Conservation (phyloP, 768 basidiomycete species). For the Tylopilus balloui region DNA sequence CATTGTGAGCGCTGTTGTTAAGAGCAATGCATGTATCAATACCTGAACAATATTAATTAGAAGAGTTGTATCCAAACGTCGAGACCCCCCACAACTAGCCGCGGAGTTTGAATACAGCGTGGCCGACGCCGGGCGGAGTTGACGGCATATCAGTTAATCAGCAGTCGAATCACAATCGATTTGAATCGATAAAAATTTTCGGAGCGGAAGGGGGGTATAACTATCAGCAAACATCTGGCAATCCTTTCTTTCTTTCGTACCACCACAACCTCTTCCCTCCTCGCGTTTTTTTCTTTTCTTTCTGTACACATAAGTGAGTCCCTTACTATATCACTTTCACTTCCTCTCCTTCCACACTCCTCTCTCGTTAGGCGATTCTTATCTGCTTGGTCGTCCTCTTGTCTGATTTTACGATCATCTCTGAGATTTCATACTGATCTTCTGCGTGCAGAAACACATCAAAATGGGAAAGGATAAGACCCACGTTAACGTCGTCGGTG, state of each 20-base stretch:
- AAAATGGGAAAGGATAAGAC: slow-evolving; percentile 96
- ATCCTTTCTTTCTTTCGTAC: slow-evolving; percentile 35
- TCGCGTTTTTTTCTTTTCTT: slow-evolving; percentile 30
- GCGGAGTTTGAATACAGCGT: slow-evolving; percentile 16
- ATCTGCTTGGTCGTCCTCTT: slow-evolving; percentile 15
- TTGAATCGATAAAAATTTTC: slow-evolving; percentile 63
- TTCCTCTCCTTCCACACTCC: slow-evolving; percentile 23
- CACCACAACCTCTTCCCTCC: slow-evolving; percentile 33
- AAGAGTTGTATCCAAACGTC: not conserved
- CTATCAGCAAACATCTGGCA: slow-evolving; percentile 47
- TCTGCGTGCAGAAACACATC: slow-evolving; percentile 41
- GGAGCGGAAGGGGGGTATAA: slow-evolving; percentile 50
- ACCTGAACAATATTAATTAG: not conserved
- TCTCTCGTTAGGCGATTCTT: not conserved
- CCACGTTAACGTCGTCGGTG: slow-evolving; percentile 98
- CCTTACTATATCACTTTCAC: slow-evolving; percentile 2
- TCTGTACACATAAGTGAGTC: slow-evolving; percentile 44
- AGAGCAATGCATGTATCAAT: slow-evolving; percentile 11
- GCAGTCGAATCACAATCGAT: slow-evolving; percentile 54
- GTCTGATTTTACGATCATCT: slow-evolving; percentile 25
- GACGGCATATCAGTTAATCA: slow-evolving; percentile 45
- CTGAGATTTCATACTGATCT: slow-evolving; percentile 11
- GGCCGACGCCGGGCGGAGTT: slow-evolving; percentile 38
- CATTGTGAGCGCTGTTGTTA: slow-evolving; percentile 2
- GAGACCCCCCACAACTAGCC: not conserved